Conservation (phyloP, 768 basidiomycete genomes). For the Xanthoconium purpureum region DNA sequence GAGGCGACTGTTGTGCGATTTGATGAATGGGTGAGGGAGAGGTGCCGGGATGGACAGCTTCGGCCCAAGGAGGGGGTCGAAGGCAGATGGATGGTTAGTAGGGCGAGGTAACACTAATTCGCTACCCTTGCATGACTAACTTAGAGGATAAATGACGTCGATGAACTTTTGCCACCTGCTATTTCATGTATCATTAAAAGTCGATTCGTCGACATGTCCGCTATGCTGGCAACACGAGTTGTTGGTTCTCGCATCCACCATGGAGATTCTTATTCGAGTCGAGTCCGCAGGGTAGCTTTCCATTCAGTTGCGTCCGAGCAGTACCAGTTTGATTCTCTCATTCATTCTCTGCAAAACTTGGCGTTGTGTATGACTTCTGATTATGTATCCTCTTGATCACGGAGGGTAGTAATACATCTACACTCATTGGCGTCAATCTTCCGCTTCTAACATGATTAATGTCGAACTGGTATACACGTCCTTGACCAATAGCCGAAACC, state of each 20-base stretch:
- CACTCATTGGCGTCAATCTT: background rate
- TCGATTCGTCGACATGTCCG: too few species aligned
- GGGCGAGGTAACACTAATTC: slow-evolving; percentile 33
- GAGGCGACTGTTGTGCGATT: slow-evolving; percentile 29
- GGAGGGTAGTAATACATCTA: slow-evolving; percentile 3
- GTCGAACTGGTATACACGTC: slow-evolving; percentile 24
- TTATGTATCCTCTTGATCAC: background rate
- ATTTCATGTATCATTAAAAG: too few species aligned
- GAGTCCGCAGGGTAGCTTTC: background rate
- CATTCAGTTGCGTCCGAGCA: too few species aligned
- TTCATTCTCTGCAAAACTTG: slow-evolving; percentile 28
- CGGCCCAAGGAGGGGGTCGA: slow-evolving; percentile 54
- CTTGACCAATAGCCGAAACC: slow-evolving; percentile 2
- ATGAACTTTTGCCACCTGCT: background rate
- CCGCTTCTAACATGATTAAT: slow-evolving; percentile 11
- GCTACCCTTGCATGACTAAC: background rate
- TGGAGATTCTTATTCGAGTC: background rate
- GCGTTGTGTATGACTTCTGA: background rate
- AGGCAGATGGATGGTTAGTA: slow-evolving; percentile 62
- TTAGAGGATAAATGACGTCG: background rate
- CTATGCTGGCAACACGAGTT: background rate
- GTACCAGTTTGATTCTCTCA: slow-evolving; percentile 25
- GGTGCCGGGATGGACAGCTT: slow-evolving; percentile 44
- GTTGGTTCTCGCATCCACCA: background rate
- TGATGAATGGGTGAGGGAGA: slow-evolving; percentile 54